phyloP scores from a whole-genome alignment of 148 eudicot genomes.

The Heliosperma pusillum region DNA sequence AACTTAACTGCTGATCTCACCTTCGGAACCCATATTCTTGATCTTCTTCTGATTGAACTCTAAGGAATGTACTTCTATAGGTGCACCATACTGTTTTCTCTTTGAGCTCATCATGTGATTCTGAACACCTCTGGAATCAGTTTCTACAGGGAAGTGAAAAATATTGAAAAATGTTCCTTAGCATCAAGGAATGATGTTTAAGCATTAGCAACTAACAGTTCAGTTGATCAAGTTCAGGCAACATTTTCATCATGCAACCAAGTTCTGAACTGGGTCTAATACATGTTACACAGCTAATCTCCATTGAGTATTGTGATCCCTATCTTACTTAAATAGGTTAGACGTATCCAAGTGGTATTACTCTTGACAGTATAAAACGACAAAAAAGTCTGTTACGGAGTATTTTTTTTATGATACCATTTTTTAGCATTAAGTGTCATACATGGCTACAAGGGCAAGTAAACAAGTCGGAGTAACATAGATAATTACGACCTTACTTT shows the following conservation, averaged over 20 bases:
- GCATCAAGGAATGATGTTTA: background rate
- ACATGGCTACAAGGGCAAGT: too few species aligned
- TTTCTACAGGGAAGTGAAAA: constrained; percentile 5
- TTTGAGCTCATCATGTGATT: constrained; percentile 18
- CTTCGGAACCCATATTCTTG: background rate
- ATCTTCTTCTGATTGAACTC: constrained; percentile 16
- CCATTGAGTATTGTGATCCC: too few species aligned
- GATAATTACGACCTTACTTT: too few species aligned
- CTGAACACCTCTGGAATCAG: background rate
- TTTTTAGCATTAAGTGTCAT: too few species aligned
- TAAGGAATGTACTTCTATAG: background rate
- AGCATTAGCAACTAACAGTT: background rate
- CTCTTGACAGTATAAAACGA: too few species aligned
- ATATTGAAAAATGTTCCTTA: background rate
- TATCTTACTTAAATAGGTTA: background rate
- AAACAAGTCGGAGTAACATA: too few species aligned
- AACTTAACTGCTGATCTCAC: background rate
- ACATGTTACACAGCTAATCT: too few species aligned
- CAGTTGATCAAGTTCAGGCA: background rate
- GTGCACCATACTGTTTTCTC: constrained; percentile 5
- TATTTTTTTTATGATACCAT: too few species aligned
- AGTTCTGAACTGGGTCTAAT: too few species aligned
- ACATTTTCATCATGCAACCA: too few species aligned
- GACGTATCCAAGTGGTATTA: background rate
- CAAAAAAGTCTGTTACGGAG: too few species aligned